These are phyloP conservation scores for Trichoderma sp. DNA, from an alignment of 2,329 filamentous ascomycete genomes.

Conservation along the genomic window DNA sequence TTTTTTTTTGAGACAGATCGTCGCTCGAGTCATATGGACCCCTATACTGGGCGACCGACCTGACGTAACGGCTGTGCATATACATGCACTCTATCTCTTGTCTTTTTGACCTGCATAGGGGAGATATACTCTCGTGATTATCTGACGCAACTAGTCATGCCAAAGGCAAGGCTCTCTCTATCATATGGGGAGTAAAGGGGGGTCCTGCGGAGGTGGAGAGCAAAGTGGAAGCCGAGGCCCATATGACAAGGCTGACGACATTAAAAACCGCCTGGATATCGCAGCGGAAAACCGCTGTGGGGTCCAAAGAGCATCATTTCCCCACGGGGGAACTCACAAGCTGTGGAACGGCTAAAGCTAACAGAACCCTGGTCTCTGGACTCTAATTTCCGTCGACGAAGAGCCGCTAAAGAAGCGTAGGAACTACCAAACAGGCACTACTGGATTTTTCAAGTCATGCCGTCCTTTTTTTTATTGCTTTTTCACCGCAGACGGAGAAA, in stretches of 20 bases:
- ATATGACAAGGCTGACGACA: conserved; percentile 14
- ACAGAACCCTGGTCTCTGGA: background rate
- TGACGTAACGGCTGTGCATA: conserved; percentile 7
- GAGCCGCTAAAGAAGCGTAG: background rate
- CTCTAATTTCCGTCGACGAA: conserved; percentile 2
- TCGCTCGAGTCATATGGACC: conserved; percentile 21
- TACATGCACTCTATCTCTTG: background rate
- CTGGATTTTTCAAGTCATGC: background rate
- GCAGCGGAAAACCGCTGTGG: background rate
- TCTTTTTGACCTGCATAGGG: background rate
- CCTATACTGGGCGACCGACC: background rate
- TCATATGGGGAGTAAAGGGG: background rate
- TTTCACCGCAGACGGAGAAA: background rate
- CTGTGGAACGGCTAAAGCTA: background rate
- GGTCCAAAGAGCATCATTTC: background rate
- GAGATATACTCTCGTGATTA: background rate
- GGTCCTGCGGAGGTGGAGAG: background rate
- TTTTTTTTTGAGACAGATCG: conserved; percentile 7
- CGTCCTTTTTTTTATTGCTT: background rate
- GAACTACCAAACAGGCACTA: background rate
- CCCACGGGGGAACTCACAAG: conserved; percentile 4
- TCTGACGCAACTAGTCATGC: background rate
- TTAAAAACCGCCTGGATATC: background rate
- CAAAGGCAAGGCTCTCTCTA: background rate
- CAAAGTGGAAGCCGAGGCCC: background rate